Base-by-base conservation (phyloP, 805 yeast genomes). In the Candida pseudoglaebosa region DNA sequence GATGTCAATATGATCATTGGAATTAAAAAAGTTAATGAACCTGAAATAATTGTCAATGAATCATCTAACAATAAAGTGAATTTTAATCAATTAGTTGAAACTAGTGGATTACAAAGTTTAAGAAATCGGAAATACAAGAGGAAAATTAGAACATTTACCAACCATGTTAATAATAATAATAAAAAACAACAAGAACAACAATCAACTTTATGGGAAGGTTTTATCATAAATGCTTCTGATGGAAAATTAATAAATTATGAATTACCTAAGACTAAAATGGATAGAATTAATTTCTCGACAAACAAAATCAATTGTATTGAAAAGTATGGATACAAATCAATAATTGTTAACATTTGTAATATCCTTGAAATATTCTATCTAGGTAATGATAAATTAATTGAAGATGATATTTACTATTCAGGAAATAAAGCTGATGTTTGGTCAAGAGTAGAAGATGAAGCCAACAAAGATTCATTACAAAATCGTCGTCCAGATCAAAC, bases 1-100 rank as follows among this genome's bases (percentile, higher is more conserved):
- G 95, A 84, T 48, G 71, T 84, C 52, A 86, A 87, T 55, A 75
- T 82, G 67, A 62, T 87, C 9, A 73, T 86, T 61, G 96, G 95
- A 1, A 44, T 67, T 4, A 53, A 46, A 19, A 40, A 38, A 22
- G 32, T 13, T 10, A 24, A 18, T 5, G 31, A 13, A 30, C 28
- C 32, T 3, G 29, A 32, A 32, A 7, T 16, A 5, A 33, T 33
- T 6, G 29, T 13, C 5, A 14, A 5, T 16, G 22, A 17, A 4
- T 4, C 22, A 5, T 7, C 15, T 12, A 9, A 33, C 14, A 13
- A 10, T 33, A 33, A 33, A 22, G 19, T 28, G 14, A 22, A 22
- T 22, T 33, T 33, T 28, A 33, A 33, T 22, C 36, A 33, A 15
- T 33, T 33, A 22, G 16, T 21, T 22, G 36, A 33, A 16, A 33